Evolutionary conservation across 345 rosid genomes (phyloP), one percentile per base, ranked within the genome.

Genomic region (Theobroma cacao): DNA sequence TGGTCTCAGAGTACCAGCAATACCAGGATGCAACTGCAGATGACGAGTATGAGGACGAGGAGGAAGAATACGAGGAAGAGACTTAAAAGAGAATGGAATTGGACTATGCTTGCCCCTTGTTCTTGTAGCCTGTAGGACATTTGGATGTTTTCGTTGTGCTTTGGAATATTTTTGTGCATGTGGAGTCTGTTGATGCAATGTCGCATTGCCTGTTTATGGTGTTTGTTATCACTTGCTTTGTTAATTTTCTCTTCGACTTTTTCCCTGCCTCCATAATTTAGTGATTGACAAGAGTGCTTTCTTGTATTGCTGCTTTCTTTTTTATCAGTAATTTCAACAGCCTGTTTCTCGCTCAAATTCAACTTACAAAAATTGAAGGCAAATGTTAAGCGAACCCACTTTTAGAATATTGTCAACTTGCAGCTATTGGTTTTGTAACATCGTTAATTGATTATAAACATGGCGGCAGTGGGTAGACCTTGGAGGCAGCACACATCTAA

Each of bases 21-120:
- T 91, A 89, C 82, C 95, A 91, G 84, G 95, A 91, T 72, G 95
- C 93, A 53, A 90, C 95, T 31, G 95, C 93, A 22, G 95, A 91
- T 36, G 93, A 90, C 26, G 96, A 91, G 79, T n/a, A n/a, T n/a
- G 91, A 88, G 12, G 88, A 86, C 17, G 91, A 84, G 65, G 94
- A 86, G 74, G 91, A 89, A 14, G 93, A 78, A 56, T 85, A 86
- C 3, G 82, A 77, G 67, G 91, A 85, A 12, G 92, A 90, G 76
- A 80, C 71, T 64, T 87, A 62, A 74, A 72, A 38, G 1, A 11
- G 30, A 40, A n/a, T 41, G 45, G 45, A 41, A 6, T 41, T 65
- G 15, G 74, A 69, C 28, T 15, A 3, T 26, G 24, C 14, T 45
- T 45, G 24, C 74, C 40, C 58, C 3, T 17, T 69, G 58, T 69